These are phyloP conservation scores for Candida maesae DNA, from an alignment of 805 yeast genomes.

Conservation along the genomic window DNA sequence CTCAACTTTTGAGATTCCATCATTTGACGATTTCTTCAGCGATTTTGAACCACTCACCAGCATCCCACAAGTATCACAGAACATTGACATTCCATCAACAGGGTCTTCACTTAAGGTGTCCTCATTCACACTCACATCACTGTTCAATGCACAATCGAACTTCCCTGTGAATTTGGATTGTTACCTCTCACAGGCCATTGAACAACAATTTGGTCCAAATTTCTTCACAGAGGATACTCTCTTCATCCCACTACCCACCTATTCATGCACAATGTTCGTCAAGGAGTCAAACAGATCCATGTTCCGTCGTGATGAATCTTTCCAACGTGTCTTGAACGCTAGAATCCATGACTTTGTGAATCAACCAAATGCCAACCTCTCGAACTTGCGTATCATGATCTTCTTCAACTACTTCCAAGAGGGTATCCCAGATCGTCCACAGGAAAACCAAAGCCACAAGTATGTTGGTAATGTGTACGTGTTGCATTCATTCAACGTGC, in stretches of 20 bases:
- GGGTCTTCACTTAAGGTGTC: slow-evolving; percentile 19
- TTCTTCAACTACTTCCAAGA: slow-evolving; percentile 23
- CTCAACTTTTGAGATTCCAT: slow-evolving; percentile 14
- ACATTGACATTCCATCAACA: slow-evolving; percentile 15
- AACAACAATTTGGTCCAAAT: slow-evolving; percentile 12
- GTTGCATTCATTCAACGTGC: slow-evolving; percentile 16
- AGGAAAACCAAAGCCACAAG: slow-evolving; percentile 23
- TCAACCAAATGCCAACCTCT: slow-evolving; percentile 15
- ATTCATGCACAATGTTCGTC: slow-evolving; percentile 20
- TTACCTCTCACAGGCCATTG: slow-evolving; percentile 19
- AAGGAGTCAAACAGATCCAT: slow-evolving; percentile 22
- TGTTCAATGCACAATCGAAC: slow-evolving; percentile 18
- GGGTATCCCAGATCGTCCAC: slow-evolving; percentile 23
- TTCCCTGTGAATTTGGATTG: slow-evolving; percentile 24
- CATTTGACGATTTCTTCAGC: slow-evolving; percentile 21
- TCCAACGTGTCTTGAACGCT: slow-evolving; percentile 14
- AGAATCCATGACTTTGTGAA: slow-evolving; percentile 20
- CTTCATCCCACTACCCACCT: slow-evolving; percentile 23
- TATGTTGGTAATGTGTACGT: slow-evolving; percentile 27
- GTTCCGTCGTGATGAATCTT: slow-evolving; percentile 18
- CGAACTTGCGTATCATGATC: slow-evolving; percentile 19
- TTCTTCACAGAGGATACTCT: slow-evolving; percentile 22
- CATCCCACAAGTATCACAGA: slow-evolving; percentile 15
- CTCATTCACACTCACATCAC: slow-evolving; percentile 13
- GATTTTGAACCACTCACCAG: slow-evolving; percentile 24